Evolutionary conservation across 768 basidiomycete genomes (phyloP).

Genomic region (Dentipellis sp.): DNA sequence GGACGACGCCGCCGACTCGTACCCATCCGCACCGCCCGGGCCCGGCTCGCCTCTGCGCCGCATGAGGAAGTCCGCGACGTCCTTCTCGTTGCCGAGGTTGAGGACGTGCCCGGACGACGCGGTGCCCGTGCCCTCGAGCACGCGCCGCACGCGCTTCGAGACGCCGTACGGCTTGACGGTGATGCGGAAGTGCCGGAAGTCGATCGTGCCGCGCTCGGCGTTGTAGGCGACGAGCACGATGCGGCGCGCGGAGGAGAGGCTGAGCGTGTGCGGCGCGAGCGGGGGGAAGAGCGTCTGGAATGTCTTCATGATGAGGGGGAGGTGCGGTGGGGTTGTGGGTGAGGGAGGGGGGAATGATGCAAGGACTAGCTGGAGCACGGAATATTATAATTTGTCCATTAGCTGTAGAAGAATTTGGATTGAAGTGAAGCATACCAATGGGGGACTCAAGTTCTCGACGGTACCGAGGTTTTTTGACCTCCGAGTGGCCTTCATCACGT

Average conservation of each 20-base stretch:
- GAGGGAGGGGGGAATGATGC: conserved; percentile 76
- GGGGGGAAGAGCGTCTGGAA: conserved; percentile 97
- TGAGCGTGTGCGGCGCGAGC: conserved; percentile 70
- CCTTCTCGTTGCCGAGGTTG: conserved; percentile 83
- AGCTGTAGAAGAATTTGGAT: neutral
- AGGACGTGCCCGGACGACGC: conserved; percentile 38
- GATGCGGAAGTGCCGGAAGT: conserved; percentile 92
- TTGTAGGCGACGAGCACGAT: conserved; percentile 93
- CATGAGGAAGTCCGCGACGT: conserved; percentile 92
- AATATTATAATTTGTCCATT: neutral
- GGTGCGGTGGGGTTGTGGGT: conserved; percentile 69
- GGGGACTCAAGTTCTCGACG: conserved; percentile 85
- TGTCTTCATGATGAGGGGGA: conserved; percentile 87
- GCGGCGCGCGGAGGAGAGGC: conserved; percentile 83
- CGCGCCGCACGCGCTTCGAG: conserved; percentile 80
- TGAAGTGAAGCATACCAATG: conserved; percentile 51
- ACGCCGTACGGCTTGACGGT: conserved; percentile 92
- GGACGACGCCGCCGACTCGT: conserved; percentile 34
- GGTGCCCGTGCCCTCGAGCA: conserved; percentile 56
- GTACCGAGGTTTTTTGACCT: conserved; percentile 64
- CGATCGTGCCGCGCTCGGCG: conserved; percentile 74
- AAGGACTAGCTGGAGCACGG: conserved; percentile 66
- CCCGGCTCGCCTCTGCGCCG: conserved; percentile 43
- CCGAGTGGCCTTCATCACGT: conserved; percentile 58
- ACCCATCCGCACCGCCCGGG: conserved; percentile 67